phyloP scores from a whole-genome alignment of 2,329 filamentous ascomycete species.

The Curvularia eragrostidis region DNA sequence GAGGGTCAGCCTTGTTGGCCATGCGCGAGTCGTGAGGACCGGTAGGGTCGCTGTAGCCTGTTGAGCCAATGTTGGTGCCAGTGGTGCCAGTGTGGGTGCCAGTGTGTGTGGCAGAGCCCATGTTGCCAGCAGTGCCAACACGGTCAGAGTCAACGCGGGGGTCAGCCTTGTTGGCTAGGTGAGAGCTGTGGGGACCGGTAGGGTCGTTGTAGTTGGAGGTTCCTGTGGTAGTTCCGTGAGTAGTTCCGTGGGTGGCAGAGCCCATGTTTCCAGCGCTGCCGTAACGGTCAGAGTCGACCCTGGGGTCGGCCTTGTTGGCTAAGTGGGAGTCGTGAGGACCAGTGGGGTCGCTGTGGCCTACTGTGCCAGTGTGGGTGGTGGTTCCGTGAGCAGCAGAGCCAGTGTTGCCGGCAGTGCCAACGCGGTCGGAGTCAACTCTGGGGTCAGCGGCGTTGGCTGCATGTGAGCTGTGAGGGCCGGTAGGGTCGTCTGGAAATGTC shows the following conservation, averaged over 20 bases:
- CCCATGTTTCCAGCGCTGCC: slow-evolving; percentile 4
- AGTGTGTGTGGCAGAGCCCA: no score
- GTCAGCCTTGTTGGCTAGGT: slow-evolving; percentile 33
- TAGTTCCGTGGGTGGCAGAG: slow-evolving; percentile 17
- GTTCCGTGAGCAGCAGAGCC: slow-evolving; percentile 14
- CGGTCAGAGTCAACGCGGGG: slow-evolving; percentile 27
- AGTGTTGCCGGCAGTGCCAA: slow-evolving; percentile 35
- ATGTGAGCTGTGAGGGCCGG: slow-evolving; percentile 41
- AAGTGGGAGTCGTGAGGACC: slow-evolving; percentile 41
- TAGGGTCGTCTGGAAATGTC: slow-evolving; percentile 32
- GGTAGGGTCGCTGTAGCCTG: slow-evolving; percentile 37
- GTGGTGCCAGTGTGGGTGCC: no score
- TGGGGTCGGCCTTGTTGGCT: slow-evolving; percentile 40
- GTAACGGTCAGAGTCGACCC: slow-evolving; percentile 22
- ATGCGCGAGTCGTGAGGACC: slow-evolving; percentile 43
- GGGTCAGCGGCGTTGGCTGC: slow-evolving; percentile 42
- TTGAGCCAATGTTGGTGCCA: no score
- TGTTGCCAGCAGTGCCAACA: no score
- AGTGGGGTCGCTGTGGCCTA: slow-evolving; percentile 34
- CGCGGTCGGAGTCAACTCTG: slow-evolving; percentile 38
- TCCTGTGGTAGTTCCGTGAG: neutral
- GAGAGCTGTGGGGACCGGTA: slow-evolving; percentile 45
- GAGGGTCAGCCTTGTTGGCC: slow-evolving; percentile 40
- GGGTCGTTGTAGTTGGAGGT: slow-evolving; percentile 31
- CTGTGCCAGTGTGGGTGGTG: slow-evolving; percentile 3